Conservation (phyloP, 176 grass and related monocot species). For the Puya raimondii region DNA sequence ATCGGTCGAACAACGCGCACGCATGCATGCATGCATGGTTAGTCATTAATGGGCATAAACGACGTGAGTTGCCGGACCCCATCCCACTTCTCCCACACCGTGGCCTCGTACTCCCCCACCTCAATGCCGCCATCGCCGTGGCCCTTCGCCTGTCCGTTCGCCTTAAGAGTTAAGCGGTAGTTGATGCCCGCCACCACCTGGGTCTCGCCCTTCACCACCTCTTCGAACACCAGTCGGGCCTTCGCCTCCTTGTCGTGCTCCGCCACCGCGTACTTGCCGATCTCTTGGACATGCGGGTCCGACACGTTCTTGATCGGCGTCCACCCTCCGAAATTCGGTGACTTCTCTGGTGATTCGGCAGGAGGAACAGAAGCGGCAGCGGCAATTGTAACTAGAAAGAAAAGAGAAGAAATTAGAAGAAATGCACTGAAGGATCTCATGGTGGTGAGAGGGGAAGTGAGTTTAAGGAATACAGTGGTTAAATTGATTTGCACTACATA, state of each 20-base stretch:
- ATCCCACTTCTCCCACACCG: not conserved
- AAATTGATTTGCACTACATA: too few relatives aligned
- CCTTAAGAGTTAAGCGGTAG: constrained; percentile 3
- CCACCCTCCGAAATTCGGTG: constrained; percentile 14
- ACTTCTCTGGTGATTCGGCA: not conserved
- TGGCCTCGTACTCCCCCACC: not conserved
- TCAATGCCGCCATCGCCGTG: not conserved
- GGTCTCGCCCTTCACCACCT: constrained; percentile 27
- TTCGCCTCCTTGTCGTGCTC: not conserved
- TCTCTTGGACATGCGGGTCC: constrained; percentile 21
- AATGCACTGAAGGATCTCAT: too few relatives aligned
- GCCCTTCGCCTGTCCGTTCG: not conserved
- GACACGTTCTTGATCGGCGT: constrained; percentile 12
- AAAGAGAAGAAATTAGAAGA: too few relatives aligned
- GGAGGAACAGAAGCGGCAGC: too few relatives aligned
- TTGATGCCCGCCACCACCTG: constrained; percentile 41
- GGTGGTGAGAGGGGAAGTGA: too few relatives aligned
- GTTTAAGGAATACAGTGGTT: too few relatives aligned
- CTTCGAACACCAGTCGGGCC: constrained; percentile 10
- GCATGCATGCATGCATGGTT: not conserved
- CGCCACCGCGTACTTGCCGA: constrained; percentile 31
- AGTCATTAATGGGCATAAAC: not conserved
- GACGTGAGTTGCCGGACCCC: not conserved
- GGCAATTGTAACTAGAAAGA: too few relatives aligned
- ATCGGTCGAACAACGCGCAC: too few relatives aligned